These are phyloP conservation scores for Vararia minispora DNA, from an alignment of 768 basidiomycete species.

Conservation along the genomic window DNA sequence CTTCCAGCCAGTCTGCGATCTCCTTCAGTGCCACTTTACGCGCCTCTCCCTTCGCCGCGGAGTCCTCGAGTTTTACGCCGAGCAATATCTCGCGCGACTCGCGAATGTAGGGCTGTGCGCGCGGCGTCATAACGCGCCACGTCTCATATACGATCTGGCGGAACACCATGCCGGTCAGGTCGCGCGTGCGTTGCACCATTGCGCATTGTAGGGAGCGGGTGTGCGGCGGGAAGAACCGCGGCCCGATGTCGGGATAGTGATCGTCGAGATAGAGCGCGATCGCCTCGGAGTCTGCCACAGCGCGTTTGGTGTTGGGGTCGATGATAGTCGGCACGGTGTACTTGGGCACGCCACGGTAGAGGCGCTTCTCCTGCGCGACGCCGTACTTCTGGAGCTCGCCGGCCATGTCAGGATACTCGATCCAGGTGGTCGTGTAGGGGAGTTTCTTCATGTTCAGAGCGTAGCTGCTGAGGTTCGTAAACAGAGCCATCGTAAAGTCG, in stretches of 20 bases:
- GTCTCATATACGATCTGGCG: too few relatives aligned
- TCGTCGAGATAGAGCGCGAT: slow-evolving; percentile 9
- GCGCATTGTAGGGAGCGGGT: not conserved
- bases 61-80: too few relatives aligned
- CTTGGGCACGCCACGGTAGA: not conserved
- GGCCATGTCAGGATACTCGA: slow-evolving; percentile 15
- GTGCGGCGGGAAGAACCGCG: not conserved
- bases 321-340: slow-evolving; percentile 16
- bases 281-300: slow-evolving; percentile 9
- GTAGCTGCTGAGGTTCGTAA: too few relatives aligned
- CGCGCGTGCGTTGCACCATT: too few relatives aligned
- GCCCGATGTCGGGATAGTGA: not conserved
- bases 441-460: slow-evolving; percentile 11
- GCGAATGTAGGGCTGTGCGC: too few relatives aligned
- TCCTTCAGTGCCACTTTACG: too few relatives aligned
- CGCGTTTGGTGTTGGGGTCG: slow-evolving; percentile 4
- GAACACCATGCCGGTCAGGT: too few relatives aligned
- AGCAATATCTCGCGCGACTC: too few relatives aligned
- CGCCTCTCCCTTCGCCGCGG: too few relatives aligned
- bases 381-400: slow-evolving; percentile 6
- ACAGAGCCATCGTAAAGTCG: too few relatives aligned
- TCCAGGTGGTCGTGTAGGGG: slow-evolving; percentile 12
- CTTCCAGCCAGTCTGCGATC: too few relatives aligned
- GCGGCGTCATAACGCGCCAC: too few relatives aligned
- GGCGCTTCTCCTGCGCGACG: not conserved